These are phyloP conservation scores for Kodamaea neixiangensis DNA, from an alignment of 805 yeast genomes.

Conservation along the genomic window DNA sequence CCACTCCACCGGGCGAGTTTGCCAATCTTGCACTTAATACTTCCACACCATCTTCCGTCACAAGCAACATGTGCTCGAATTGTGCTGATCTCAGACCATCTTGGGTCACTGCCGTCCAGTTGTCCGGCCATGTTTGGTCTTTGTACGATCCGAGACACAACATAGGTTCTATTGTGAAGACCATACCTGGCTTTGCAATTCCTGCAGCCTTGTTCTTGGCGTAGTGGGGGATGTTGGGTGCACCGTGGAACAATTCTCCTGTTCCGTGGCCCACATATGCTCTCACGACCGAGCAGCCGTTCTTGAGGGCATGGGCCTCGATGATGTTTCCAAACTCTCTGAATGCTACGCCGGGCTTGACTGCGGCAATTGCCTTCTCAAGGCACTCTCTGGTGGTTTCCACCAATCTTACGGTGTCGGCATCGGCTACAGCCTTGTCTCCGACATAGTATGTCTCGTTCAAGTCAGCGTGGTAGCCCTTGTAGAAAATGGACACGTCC, in stretches of 20 bases:
- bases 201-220: constrained; percentile 93
- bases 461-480: constrained; percentile 91
- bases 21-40: constrained; percentile 80
- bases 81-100: constrained; percentile 93
- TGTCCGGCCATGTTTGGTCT: constrained; percentile 93
- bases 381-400: constrained; percentile 86
- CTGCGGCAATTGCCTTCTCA: constrained; percentile 76
- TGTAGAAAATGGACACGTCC: constrained; percentile 81
- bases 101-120: constrained; percentile 91
- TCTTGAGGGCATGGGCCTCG: constrained; percentile 78
- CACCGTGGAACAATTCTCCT: constrained; percentile 82
- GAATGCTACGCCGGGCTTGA: constrained; percentile 91
- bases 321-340: constrained; percentile 85
- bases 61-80: constrained; percentile 89
- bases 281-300: constrained; percentile 83
- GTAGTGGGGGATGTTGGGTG: constrained; percentile 93
- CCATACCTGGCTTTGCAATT: constrained; percentile 92
- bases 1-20: constrained; percentile 87
- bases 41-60: constrained; percentile 93
- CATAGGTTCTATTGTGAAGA: constrained; percentile 98
- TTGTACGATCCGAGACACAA: constrained; percentile 78
- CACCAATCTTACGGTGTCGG: constrained; percentile 82
- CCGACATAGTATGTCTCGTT: constrained; percentile 98
- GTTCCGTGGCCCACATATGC: constrained; percentile 95
- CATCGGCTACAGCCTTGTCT: constrained; percentile 75